These are phyloP conservation scores for Ceratobasidium sp. DNA, from an alignment of 1,284 basidiomycete species.

Conservation along the genomic window DNA sequence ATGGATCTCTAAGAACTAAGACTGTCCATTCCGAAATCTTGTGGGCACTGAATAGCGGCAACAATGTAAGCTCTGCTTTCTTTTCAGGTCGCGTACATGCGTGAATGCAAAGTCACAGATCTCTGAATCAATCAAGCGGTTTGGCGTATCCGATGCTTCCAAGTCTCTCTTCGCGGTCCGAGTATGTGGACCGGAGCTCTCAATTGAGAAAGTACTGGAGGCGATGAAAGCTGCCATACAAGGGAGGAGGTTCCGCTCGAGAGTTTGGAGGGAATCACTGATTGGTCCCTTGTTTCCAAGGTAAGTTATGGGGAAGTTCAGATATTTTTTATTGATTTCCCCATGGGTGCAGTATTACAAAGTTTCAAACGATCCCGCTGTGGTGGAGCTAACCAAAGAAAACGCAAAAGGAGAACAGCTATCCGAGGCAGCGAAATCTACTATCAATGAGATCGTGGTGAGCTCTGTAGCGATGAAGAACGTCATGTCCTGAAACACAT, in stretches of 20 bases:
- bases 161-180: conserved; percentile 75
- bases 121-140: conserved; percentile 81
- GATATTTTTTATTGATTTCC: background rate
- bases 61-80: no score
- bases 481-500: conserved; percentile 55
- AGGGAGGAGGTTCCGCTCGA: conserved; percentile 61
- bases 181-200: conserved; percentile 53
- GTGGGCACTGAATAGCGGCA: conserved; percentile 80
- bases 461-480: conserved; percentile 83
- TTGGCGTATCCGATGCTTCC: conserved; percentile 77
- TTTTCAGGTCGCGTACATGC: no score
- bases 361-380: conserved; percentile 61
- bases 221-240: conserved; percentile 64
- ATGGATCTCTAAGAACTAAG: conserved; percentile 68
- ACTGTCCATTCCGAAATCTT: conserved; percentile 87
- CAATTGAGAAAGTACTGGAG: conserved; percentile 51
- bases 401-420: conserved; percentile 44
- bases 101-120: no score
- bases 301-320: conserved; percentile 50
- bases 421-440: conserved; percentile 51
- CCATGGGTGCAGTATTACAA: conserved; percentile 77
- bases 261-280: conserved; percentile 60
- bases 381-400: conserved; percentile 52
- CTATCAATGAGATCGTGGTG: conserved; percentile 70
- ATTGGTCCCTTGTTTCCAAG: conserved; percentile 77